A percentile compares a stretch with the other conserved stretches of the same genome.
phyloP scores from a whole-genome alignment of 2,329 filamentous ascomycete species.

The Stagonosporopsis rhizophila region DNA sequence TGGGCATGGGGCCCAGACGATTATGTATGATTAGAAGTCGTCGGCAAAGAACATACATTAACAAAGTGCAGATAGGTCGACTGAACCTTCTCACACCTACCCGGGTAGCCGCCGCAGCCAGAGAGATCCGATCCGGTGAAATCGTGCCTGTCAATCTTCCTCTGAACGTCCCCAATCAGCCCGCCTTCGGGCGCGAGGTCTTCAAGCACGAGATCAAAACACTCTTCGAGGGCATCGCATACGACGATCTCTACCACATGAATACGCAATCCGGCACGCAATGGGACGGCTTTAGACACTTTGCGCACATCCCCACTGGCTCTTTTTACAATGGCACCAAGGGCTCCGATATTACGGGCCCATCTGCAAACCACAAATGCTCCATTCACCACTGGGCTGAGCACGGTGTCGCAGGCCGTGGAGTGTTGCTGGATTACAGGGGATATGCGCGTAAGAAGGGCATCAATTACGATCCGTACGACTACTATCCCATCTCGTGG shows the following conservation, averaged over 20 bases:
- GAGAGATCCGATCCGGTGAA: constrained; percentile 63
- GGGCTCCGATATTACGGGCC: constrained; percentile 51
- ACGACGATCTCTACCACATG: constrained; percentile 54
- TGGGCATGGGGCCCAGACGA: constrained; percentile 69
- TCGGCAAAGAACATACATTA: neutral
- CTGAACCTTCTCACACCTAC: constrained; percentile 64
- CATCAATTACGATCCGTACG: constrained; percentile 52
- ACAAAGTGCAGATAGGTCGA: constrained; percentile 53
- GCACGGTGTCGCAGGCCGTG: constrained; percentile 55
- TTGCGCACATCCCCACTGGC: constrained; percentile 49
- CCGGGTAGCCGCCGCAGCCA: constrained; percentile 60
- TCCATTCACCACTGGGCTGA: constrained; percentile 56
- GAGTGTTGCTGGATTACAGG: constrained; percentile 54
- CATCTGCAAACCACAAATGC: constrained; percentile 52
- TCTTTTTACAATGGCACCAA: constrained; percentile 55
- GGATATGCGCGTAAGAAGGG: constrained; percentile 52
- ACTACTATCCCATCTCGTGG: constrained; percentile 52
- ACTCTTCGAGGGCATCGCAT: constrained; percentile 44
- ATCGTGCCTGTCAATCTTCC: constrained; percentile 64
- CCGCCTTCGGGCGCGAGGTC: constrained; percentile 59
- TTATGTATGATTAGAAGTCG: constrained; percentile 44
- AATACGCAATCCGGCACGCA: constrained; percentile 56
- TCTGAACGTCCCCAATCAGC: constrained; percentile 59
- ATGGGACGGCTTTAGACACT: constrained; percentile 57
- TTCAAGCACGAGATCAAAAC: constrained; percentile 64